Base-by-base conservation (phyloP, 2,329 filamentous ascomycete genomes). In the Escovopsis sp. region DNA sequence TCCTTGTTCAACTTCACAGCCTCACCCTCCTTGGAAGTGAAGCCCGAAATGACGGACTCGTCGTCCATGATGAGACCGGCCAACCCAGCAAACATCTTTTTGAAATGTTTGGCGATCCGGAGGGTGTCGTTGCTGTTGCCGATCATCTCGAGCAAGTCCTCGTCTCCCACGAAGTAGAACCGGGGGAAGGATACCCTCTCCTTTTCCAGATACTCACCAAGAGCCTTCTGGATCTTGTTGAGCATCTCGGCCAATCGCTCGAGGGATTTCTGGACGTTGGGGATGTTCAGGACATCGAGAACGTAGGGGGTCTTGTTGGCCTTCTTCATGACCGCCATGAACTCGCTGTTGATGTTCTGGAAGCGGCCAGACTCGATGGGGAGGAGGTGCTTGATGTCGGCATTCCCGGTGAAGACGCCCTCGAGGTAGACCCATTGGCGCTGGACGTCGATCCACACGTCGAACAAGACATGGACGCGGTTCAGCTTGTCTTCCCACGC, bases 371-470 rank as follows among this genome's bases (percentile, higher is more conserved):
- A 95, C 59, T 99, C 91, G 48, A 94, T 88, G 4, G 93, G 93
- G 19, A 99, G 75, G 41, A 99, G 70, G 60, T 96, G 89, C 65
- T 96, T 98, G 69, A 99, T 98, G 57, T 99, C 91, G 34, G 86
- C 89, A 57, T 98, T 99, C 45, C 91, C 91, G 1, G 89, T 95
- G 59, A 99, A 99, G 32, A 99, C 91, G 51, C 91, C 91, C 64
- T 99, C 93, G 5, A 99, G 76, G 60, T 99, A 99, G 7, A 98
- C 91, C 91, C 91, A 99, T 65, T 98, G 91, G 47, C 93, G 82
- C 62, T 99, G 91, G n/a, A 99, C 93, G 63, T 98, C 93, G 53
- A 98, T 98, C 93, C 93, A 99, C 12, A 98, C 88, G 60, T 99
- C 91, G 56, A 99, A 98, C 9, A 98, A 73, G 12, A 98, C 86